Conservation (phyloP, 1,139 yeast species). For the Barnettozyma hawaiiensis region DNA sequence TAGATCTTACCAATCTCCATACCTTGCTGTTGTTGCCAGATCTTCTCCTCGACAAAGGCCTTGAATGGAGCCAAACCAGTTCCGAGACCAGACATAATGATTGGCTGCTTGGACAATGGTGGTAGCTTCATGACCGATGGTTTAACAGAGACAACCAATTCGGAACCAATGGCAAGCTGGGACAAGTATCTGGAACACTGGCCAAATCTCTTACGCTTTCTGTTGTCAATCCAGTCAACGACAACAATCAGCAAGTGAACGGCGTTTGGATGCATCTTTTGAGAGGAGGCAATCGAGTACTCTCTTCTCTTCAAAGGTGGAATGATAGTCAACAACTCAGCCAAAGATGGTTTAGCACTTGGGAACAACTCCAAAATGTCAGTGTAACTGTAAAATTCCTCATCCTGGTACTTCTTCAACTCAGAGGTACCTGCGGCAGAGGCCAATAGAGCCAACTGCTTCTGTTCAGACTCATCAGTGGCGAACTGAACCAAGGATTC, state of each 20-base stretch:
- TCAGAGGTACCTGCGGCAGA: slow-evolving; percentile 82
- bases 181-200: slow-evolving; percentile 91
- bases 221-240: slow-evolving; percentile 90
- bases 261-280: slow-evolving; percentile 83
- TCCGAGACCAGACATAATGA: slow-evolving; percentile 96
- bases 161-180: slow-evolving; percentile 73
- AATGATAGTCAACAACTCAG: slow-evolving; percentile 64
- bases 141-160: slow-evolving; percentile 88
- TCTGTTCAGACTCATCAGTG: slow-evolving; percentile 60
- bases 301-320: slow-evolving; percentile 95
- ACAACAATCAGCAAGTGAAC: slow-evolving; percentile 91
- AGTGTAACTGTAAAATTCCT: slow-evolving; percentile 71
- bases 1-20: slow-evolving; percentile 83
- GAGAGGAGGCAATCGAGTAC: slow-evolving; percentile 97
- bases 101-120: slow-evolving; percentile 78
- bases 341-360: slow-evolving; percentile 76
- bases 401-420: slow-evolving; percentile 81
- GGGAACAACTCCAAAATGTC: slow-evolving; percentile 78
- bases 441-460: slow-evolving; percentile 54
- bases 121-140: slow-evolving; percentile 98
- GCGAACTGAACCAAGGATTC: slow-evolving; percentile 77
- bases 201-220: slow-evolving; percentile 85
- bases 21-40: slow-evolving; percentile 90
- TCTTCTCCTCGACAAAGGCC: slow-evolving; percentile 93
- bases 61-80: slow-evolving; percentile 98